Conservation (phyloP, 2,329 filamentous ascomycete species). For the Podosphaera fusca region DNA sequence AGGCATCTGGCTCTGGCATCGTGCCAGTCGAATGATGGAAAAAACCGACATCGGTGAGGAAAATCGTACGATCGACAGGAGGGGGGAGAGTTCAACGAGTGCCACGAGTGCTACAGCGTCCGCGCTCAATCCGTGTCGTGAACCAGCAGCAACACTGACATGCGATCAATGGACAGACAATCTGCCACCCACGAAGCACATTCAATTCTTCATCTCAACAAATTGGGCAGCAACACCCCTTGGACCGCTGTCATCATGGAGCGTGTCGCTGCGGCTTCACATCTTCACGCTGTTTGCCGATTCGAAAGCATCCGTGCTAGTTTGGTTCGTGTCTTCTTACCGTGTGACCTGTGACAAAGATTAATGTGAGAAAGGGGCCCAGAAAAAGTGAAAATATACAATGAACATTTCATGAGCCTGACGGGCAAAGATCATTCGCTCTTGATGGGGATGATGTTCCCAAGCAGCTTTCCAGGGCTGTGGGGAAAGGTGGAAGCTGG, state of each 20-base stretch:
- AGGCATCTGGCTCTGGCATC: background rate
- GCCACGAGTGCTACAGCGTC: background rate
- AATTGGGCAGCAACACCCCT: constrained; percentile 9
- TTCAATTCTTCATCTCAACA: constrained; percentile 7
- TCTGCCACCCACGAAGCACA: constrained; percentile 9
- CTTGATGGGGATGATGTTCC: constrained; percentile 9
- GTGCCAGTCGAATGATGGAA: background rate
- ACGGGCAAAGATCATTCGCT: constrained; percentile 9
- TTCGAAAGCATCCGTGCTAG: constrained; percentile 8
- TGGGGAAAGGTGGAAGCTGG: constrained; percentile 5
- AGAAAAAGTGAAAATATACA: constrained; percentile 11
- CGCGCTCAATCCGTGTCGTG: background rate
- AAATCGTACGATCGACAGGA: background rate
- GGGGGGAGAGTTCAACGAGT: background rate
- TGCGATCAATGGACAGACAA: constrained; percentile 6
- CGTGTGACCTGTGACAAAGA: background rate
- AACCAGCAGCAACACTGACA: background rate
- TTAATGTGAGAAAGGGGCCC: constrained; percentile 7
- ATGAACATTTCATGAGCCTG: constrained; percentile 9
- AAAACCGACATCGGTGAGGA: background rate
- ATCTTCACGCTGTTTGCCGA: constrained; percentile 9
- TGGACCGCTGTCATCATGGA: constrained; percentile 8
- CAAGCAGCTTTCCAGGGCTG: constrained; percentile 8
- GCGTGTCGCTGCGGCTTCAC: constrained; percentile 7
- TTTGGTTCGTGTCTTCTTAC: constrained; percentile 7